These are phyloP conservation scores for Lophiotrema nucula DNA, from an alignment of 495 filamentous ascomycete genomes.

Conservation along the genomic window DNA sequence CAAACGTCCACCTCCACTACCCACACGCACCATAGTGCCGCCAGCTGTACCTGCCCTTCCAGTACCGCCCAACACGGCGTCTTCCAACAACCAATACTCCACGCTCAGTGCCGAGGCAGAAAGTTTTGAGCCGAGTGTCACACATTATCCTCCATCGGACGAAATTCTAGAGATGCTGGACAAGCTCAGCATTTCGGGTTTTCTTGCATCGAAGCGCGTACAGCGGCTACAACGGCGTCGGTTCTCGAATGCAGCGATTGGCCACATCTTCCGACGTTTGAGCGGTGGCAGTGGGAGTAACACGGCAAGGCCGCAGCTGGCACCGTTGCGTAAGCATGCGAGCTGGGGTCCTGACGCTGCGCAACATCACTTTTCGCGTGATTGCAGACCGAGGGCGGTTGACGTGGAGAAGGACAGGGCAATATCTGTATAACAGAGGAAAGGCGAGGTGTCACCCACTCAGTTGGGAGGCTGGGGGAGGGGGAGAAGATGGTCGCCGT, in stretches of 20 bases:
- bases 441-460: too few species aligned
- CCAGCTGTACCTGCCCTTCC: too few species aligned
- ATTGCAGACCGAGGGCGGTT: too few species aligned
- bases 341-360: conserved; percentile 14
- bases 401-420: too few species aligned
- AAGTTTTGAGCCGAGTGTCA: conserved; percentile 19
- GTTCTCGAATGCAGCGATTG: conserved; percentile 25
- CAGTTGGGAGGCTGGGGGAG: too few species aligned
- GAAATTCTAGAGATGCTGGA: conserved; percentile 4
- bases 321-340: not conserved
- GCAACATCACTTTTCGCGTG: too few species aligned
- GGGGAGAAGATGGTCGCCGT: too few species aligned
- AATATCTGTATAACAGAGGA: too few species aligned
- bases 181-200: conserved; percentile 28
- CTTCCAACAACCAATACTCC: not conserved
- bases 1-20: too few species aligned
- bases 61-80: conserved; percentile 18
- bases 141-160: not conserved
- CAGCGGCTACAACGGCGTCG: conserved; percentile 8
- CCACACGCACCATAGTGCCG: not conserved
- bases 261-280: conserved; percentile 15
- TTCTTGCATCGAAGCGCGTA: conserved; percentile 19
- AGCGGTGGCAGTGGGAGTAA: too few species aligned
- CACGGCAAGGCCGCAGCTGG: not conserved
- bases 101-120: conserved; percentile 17